Conservation (phyloP, 2,329 filamentous ascomycete species). For the Pseudogymnoascus verrucosus region DNA sequence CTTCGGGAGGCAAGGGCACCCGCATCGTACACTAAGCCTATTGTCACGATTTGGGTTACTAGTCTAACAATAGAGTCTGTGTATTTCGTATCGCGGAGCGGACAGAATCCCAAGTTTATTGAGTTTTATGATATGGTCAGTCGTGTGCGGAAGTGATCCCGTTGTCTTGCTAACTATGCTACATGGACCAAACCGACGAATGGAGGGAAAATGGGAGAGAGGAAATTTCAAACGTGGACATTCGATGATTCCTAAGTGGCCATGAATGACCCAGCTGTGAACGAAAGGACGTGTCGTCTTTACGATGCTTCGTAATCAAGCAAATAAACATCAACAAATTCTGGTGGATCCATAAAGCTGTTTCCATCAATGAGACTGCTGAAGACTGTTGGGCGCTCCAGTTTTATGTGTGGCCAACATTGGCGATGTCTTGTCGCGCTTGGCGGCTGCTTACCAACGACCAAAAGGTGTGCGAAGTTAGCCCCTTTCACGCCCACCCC, state of each 20-base stretch:
- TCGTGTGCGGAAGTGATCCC: background rate
- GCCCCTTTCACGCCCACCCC: background rate
- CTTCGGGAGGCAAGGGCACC: background rate
- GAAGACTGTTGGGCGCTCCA: background rate
- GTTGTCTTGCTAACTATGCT: background rate
- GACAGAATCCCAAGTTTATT: background rate
- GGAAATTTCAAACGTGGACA: background rate
- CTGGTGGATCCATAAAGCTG: background rate
- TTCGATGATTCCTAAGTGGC: background rate
- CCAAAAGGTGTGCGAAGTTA: background rate
- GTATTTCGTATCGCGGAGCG: background rate
- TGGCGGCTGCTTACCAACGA: slow-evolving; percentile 4
- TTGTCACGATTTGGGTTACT: background rate
- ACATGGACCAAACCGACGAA: background rate
- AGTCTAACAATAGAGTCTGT: background rate
- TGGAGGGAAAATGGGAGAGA: background rate
- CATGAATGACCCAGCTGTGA: background rate
- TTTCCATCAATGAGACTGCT: background rate
- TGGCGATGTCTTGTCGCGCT: slow-evolving; percentile 6
- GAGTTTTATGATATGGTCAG: background rate
- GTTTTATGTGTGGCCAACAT: background rate
- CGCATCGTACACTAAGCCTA: background rate
- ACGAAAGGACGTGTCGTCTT: background rate
- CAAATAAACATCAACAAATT: background rate
- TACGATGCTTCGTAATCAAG: slow-evolving; percentile 5